phyloP scores from a whole-genome alignment of 176 grass and related monocot species.

The Sorghum bicolor region Sorghum_bicolor_NCBIv3 NC_012878.2:50020501-50021000 shows the following conservation, averaged over 20 bases:
- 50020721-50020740: constrained; percentile 6
- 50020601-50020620: constrained; percentile 20
- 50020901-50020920: background rate
- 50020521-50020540: constrained; percentile 87
- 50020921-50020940: background rate
- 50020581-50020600: constrained; percentile 53
- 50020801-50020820: constrained; percentile 19
- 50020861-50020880: constrained; percentile 16
- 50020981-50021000: background rate
- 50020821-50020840: background rate
- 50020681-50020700: background rate
- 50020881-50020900: background rate
- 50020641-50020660: background rate
- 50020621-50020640: background rate
- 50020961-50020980: background rate
- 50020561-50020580: constrained; percentile 87
- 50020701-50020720: constrained; percentile 46
- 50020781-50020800: background rate
- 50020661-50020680: background rate
- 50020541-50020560: constrained; percentile 99
- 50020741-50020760: too few relatives aligned
- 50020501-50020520: constrained; percentile 94
- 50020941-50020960: constrained; percentile 25
- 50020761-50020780: background rate
- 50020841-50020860: background rate